Evolutionary conservation across 2,329 filamentous ascomycete species (phyloP).

Genomic region (Fonsecaea pedrosoi): DNA sequence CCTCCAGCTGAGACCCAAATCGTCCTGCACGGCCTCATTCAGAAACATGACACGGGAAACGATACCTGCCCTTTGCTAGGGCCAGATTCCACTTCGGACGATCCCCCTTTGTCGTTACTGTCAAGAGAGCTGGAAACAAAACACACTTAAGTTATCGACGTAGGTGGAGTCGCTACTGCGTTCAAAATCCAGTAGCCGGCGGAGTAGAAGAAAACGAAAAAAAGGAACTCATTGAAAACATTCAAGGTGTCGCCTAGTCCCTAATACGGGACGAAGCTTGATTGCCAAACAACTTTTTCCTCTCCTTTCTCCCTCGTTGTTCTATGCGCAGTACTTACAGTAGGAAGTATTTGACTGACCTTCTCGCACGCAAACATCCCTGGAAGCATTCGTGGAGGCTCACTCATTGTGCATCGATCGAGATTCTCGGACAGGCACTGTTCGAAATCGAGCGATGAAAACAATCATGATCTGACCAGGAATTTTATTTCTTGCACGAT

Average conservation of each 20-base stretch:
- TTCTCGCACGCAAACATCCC: not conserved
- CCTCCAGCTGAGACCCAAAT: not conserved
- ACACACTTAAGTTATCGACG: not conserved
- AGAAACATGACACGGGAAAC: not conserved
- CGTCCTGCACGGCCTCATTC: not conserved
- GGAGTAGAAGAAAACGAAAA: slow-evolving; percentile 15
- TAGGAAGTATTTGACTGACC: not conserved
- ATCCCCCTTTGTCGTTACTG: not conserved
- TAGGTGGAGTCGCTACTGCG: not conserved
- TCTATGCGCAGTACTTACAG: not conserved
- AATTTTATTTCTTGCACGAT: not conserved
- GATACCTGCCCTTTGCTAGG: not conserved
- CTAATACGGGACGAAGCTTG: slow-evolving; percentile 41
- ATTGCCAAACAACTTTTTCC: slow-evolving; percentile 37
- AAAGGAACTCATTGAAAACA: slow-evolving; percentile 34
- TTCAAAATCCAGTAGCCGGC: not conserved
- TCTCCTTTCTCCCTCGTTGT: not conserved
- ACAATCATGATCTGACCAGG: not conserved
- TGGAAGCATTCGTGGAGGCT: not conserved
- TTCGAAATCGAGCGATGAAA: not conserved
- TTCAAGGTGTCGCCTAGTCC: slow-evolving; percentile 43
- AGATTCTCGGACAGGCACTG: not conserved
- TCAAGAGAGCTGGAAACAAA: not conserved
- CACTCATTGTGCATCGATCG: not conserved
- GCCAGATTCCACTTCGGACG: not conserved